Evolutionary conservation across 257 asterid species (phyloP).

Genomic region (Paraleonurus japonicus): DNA sequence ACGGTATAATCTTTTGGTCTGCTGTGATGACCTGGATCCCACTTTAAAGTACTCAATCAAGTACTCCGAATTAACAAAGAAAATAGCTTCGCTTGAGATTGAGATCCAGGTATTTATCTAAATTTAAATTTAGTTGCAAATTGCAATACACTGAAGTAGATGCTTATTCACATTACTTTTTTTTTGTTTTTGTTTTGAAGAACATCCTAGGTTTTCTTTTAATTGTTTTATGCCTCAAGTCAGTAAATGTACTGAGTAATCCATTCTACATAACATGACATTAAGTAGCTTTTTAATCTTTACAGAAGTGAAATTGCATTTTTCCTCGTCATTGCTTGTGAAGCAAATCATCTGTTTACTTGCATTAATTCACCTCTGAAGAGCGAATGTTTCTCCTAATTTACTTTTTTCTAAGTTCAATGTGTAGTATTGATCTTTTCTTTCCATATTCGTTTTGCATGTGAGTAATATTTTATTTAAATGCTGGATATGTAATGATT

Average conservation of each 20-base stretch:
- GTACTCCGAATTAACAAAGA: slow-evolving; percentile 59
- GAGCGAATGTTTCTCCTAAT: neutral
- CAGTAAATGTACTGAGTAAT: neutral
- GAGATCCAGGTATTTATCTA: slow-evolving; percentile 60
- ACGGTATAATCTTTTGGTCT: slow-evolving; percentile 72
- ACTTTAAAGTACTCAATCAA: slow-evolving; percentile 64
- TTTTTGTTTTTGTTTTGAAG: too few relatives aligned
- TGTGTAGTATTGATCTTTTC: too few relatives aligned
- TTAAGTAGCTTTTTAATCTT: too few relatives aligned
- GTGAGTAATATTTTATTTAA: too few relatives aligned
- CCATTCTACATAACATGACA: too few relatives aligned
- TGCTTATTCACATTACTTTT: neutral
- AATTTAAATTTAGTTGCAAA: slow-evolving; percentile 13
- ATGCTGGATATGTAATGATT: neutral
- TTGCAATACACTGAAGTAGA: neutral
- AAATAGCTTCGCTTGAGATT: slow-evolving; percentile 64
- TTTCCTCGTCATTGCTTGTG: neutral
- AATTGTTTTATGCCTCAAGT: too few relatives aligned
- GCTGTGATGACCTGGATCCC: slow-evolving; percentile 73
- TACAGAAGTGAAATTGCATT: too few relatives aligned
- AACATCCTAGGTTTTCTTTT: too few relatives aligned
- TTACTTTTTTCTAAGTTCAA: too few relatives aligned
- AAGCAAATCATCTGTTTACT: neutral
- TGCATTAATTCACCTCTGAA: neutral
- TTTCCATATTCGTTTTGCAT: too few relatives aligned